Evolutionary conservation across 2,329 filamentous ascomycete genomes (phyloP).

Genomic region (Didymellaceae sp.): DNA sequence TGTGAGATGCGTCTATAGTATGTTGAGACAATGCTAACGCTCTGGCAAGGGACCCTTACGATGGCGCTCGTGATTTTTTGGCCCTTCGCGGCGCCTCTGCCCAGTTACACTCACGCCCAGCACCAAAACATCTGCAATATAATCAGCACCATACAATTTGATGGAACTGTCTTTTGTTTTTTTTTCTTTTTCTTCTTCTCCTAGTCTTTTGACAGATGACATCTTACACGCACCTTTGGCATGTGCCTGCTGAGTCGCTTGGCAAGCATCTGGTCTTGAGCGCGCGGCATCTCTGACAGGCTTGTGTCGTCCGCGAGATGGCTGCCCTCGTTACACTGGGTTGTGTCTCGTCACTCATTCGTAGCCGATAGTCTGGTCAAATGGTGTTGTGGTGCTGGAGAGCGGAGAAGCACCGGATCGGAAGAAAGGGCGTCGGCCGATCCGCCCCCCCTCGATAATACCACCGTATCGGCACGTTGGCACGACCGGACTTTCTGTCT

Average conservation of each 20-base stretch:
- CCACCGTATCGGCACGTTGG: too few species aligned
- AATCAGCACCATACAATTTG: too few species aligned
- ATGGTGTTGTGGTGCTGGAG: not conserved
- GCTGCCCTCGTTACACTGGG: constrained; percentile 20
- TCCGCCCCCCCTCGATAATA: too few species aligned
- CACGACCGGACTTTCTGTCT: too few species aligned
- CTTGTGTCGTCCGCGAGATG: constrained; percentile 35
- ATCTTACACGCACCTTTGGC: constrained; percentile 38
- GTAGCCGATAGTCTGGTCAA: not conserved
- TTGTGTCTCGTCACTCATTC: constrained; percentile 36
- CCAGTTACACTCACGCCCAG: constrained; percentile 41
- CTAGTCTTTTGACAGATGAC: too few species aligned
- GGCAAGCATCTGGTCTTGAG: constrained; percentile 45
- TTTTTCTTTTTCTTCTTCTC: too few species aligned
- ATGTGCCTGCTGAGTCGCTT: constrained; percentile 35
- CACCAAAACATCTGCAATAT: constrained; percentile 30
- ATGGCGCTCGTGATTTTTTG: constrained; percentile 39
- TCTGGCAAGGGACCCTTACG: constrained; percentile 30
- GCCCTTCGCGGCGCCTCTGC: constrained; percentile 38
- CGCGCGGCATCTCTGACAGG: constrained; percentile 44
- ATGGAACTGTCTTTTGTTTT: too few species aligned
- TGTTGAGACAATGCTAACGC: not conserved
- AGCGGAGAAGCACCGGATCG: constrained; percentile 4
- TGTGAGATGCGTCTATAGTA: constrained; percentile 41
- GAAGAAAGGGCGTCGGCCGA: not conserved